Base-by-base conservation (phyloP, 768 basidiomycete genomes). In the Tricholoma terreum region DNA sequence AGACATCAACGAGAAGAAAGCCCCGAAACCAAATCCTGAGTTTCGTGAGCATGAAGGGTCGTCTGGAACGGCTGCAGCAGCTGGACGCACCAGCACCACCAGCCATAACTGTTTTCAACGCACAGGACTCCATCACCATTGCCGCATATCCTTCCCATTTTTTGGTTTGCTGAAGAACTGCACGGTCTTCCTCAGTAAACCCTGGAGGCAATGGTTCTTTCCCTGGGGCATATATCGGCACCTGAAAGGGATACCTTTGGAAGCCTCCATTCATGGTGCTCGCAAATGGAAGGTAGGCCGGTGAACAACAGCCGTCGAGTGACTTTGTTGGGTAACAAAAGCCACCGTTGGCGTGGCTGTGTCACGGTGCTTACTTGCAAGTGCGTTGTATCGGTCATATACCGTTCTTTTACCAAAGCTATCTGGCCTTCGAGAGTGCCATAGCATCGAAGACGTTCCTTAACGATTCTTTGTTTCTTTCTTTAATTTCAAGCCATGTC, bases 1-100 rank as follows among this genome's bases (percentile, higher is more conserved):
- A 33, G 91, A 92, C 96, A 98, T 98, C 58, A 98, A 80, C 1
- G 94, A 93, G 76, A 98, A 92, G 79, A 98, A 94, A 31, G 89
- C 94, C 58, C 96, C 96, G 42, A 97, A 82, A 10, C 83, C 95
- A 63, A 98, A 86, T 48, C 96, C 95, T 97, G 52, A 17, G 17
- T n/a, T 15, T 54, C 6, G 12, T 61, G 22, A 52, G 11, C 31
- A 9, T 58, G 36, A 35, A 50, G n/a, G 27, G 31, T 34, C 54
- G 40, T 49, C 40, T 24, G 60, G 65, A 63, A 59, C 64, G 56
- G 54, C 56, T 38, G 34, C 9, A 56, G 48, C 27, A 15, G 24
- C 2, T 24, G 54, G 57, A 76, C 87, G 66, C 65, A 94, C 95
- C 96, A 67, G 85, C 86, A 45, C 80, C 87, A 24, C 91, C 94